Evolutionary conservation across 202 grass and related monocot species (phyloP).

Genomic region (Zoysia matrella): DNA sequence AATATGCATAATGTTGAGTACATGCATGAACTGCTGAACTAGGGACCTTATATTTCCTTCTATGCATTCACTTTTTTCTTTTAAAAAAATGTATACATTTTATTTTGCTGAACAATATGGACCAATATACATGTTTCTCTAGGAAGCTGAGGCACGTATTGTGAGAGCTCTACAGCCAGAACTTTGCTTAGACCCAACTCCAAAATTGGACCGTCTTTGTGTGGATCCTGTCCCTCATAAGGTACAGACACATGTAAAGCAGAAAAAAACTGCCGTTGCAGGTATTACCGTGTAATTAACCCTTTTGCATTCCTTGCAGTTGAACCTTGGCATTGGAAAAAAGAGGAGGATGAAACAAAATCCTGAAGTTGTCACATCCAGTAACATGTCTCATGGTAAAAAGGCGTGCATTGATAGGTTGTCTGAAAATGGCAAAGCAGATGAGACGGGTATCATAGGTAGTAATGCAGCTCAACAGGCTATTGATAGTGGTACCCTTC

Average conservation of each 20-base stretch:
- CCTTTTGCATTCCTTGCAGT: constrained; percentile 59
- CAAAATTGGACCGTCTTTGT: constrained; percentile 84
- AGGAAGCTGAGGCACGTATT: constrained; percentile 93
- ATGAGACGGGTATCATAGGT: too few species aligned
- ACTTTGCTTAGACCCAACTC: constrained; percentile 62
- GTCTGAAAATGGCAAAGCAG: too few species aligned
- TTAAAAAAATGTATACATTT: not conserved
- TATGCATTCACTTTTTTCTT: constrained; percentile 13
- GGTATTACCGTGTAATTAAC: constrained; percentile 39
- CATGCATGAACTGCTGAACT: constrained; percentile 3
- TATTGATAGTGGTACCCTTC: too few species aligned
- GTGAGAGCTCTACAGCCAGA: constrained; percentile 60
- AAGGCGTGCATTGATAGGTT: too few species aligned
- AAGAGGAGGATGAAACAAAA: too few species aligned
- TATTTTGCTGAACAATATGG: not conserved
- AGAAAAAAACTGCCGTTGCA: constrained; percentile 39
- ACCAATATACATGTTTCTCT: constrained; percentile 38
- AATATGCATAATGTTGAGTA: constrained; percentile 9
- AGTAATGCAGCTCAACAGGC: too few species aligned
- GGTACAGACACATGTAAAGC: constrained; percentile 52
- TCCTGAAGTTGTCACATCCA: too few species aligned
- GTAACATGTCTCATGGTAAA: too few species aligned
- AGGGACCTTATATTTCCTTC: constrained; percentile 24
- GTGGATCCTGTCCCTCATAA: constrained; percentile 72
- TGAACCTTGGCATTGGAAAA: constrained; percentile 60